A percentile compares a stretch with the other conserved stretches of the same genome.
Conservation (phyloP, 257 asterid genomes). For the Buddleja alternifolia region DNA sequence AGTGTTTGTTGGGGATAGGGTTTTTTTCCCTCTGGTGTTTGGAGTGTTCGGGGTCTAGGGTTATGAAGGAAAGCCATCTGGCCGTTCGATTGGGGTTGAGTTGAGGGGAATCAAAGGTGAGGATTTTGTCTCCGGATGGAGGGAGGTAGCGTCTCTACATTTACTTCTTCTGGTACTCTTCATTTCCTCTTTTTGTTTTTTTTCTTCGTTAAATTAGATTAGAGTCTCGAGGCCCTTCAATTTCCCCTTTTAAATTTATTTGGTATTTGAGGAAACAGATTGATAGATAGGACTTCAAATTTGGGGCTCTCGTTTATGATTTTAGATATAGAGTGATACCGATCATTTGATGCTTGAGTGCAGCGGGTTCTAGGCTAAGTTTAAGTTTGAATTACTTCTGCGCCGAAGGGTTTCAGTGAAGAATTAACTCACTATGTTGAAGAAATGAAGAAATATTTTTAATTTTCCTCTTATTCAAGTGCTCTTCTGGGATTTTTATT, state of each 20-base stretch:
- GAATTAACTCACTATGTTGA: conserved; percentile 9
- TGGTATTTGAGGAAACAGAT: conserved; percentile 15
- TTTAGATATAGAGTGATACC: not conserved
- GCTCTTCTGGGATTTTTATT: not conserved
- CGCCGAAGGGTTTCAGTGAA: not conserved
- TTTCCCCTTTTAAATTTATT: conserved; percentile 15
- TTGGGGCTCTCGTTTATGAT: conserved; percentile 19
- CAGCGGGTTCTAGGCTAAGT: conserved; percentile 14
- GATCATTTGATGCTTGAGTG: conserved; percentile 11
- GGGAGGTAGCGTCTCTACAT: conserved; percentile 98
- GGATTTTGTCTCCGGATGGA: conserved; percentile 96
- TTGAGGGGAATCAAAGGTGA: conserved; percentile 67
- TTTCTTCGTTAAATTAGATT: not conserved
- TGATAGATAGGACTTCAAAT: not conserved
- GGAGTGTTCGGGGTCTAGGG: conserved; percentile 44
- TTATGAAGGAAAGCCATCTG: conserved; percentile 65
- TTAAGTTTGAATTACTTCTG: not conserved
- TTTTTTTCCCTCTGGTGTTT: conserved; percentile 15
- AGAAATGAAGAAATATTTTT: not conserved
- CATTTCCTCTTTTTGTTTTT: conserved; percentile 43
- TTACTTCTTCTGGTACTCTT: conserved; percentile 93
- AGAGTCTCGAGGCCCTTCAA: conserved; percentile 25
- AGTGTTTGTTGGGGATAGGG: conserved; percentile 28
- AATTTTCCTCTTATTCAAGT: not conserved
- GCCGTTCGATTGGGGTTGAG: conserved; percentile 54